A percentile compares a stretch with the other conserved stretches of the same genome.
phyloP scores from a whole-genome alignment of 225 moss, liverwort and hornwort genomes.

The Asterella californica region DNA sequence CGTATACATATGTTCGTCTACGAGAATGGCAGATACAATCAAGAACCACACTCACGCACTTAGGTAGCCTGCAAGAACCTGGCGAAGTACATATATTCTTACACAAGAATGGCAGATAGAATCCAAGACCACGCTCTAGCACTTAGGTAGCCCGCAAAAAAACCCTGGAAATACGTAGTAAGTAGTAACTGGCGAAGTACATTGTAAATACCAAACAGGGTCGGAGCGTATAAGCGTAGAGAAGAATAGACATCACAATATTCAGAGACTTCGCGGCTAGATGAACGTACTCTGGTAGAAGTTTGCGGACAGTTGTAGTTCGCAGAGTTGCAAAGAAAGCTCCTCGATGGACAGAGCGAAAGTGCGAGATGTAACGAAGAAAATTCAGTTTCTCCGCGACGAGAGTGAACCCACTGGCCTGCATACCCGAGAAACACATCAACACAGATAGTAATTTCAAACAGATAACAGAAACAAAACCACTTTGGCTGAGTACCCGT shows the following conservation, averaged over 20 bases:
- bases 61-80: too few relatives aligned
- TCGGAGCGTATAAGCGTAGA: not conserved
- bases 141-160: too few relatives aligned
- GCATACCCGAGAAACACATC: conserved; percentile 1
- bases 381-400: conserved; percentile 97
- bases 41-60: too few relatives aligned
- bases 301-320: conserved; percentile 91
- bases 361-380: conserved; percentile 91
- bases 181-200: too few relatives aligned
- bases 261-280: not conserved
- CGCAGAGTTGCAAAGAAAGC: conserved; percentile 86
- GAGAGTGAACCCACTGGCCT: conserved; percentile 81
- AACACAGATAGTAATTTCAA: not conserved
- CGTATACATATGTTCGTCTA: not conserved
- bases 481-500: not conserved
- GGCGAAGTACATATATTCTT: too few relatives aligned
- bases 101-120: too few relatives aligned
- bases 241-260: not conserved
- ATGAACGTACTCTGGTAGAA: conserved; percentile 81
- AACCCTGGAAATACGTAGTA: too few relatives aligned
- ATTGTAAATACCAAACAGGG: too few relatives aligned
- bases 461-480: not conserved
- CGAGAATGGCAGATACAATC: too few relatives aligned
- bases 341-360: conserved; percentile 96
- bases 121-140: too few relatives aligned